A percentile compares a stretch with the other conserved stretches of the same genome.
phyloP scores from a whole-genome alignment of 2,329 filamentous ascomycete species.

The Cryphonectria carpinicola region DNA sequence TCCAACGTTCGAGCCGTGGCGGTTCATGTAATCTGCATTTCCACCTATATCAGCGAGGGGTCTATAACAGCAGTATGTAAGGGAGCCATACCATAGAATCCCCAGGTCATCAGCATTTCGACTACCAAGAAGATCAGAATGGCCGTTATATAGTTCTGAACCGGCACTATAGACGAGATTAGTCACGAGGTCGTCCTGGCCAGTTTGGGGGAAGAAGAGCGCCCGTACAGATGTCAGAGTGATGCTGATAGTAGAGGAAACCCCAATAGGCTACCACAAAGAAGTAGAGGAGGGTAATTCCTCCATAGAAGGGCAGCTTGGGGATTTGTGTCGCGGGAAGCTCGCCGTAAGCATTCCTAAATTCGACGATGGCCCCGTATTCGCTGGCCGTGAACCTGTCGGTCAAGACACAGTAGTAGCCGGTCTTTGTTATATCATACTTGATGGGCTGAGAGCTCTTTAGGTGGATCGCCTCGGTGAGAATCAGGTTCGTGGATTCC shows the following conservation, averaged over 20 bases:
- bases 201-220: too few species aligned
- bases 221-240: slow-evolving; percentile 79
- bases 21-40: slow-evolving; percentile 80
- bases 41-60: slow-evolving; percentile 10
- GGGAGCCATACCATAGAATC: slow-evolving; percentile 75
- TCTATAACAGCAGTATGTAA: not conserved
- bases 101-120: slow-evolving; percentile 98
- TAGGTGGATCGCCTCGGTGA: slow-evolving; percentile 81
- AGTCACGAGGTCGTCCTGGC: slow-evolving; percentile 33
- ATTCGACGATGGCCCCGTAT: slow-evolving; percentile 84
- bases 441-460: slow-evolving; percentile 75
- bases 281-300: slow-evolving; percentile 90
- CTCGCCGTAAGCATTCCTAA: slow-evolving; percentile 95
- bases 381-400: slow-evolving; percentile 68
- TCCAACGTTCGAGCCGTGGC: slow-evolving; percentile 79
- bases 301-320: slow-evolving; percentile 96
- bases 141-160: slow-evolving; percentile 98
- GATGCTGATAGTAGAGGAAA: slow-evolving; percentile 93
- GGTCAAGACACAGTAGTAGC: slow-evolving; percentile 93
- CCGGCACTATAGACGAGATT: slow-evolving; percentile 65
- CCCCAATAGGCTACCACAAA: slow-evolving; percentile 87
- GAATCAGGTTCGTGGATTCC: slow-evolving; percentile 70
- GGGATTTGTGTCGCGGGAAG: slow-evolving; percentile 94
- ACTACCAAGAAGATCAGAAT: slow-evolving; percentile 92
- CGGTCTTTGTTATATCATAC: slow-evolving; percentile 85